These are phyloP conservation scores for Collybiopsis confluens DNA, from an alignment of 768 basidiomycete genomes.

Conservation along the genomic window DNA sequence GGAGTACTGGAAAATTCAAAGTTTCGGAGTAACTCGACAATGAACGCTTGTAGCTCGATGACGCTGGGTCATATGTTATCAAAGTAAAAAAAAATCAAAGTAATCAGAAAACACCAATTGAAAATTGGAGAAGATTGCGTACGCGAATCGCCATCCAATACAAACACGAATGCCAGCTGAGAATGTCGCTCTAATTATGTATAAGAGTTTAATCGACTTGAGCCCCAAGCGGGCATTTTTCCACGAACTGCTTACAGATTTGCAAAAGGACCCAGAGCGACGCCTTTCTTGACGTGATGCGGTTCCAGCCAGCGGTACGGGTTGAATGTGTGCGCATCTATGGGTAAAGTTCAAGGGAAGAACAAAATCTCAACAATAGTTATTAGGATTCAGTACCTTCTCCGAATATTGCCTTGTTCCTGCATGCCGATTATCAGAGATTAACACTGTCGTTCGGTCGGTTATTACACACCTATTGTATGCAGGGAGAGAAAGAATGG, in stretches of 20 bases:
- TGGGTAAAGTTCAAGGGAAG: not conserved
- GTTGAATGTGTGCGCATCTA: conserved; percentile 35
- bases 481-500: conserved; percentile 29
- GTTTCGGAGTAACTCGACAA: conserved; percentile 48
- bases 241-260: conserved; percentile 27
- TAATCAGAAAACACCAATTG: too few relatives aligned
- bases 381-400: too few relatives aligned
- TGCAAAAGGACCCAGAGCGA: conserved; percentile 24
- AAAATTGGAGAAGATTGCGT: conserved; percentile 2
- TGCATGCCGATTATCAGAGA: conserved; percentile 2
- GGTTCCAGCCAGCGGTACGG: conserved; percentile 35
- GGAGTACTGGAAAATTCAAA: conserved; percentile 48
- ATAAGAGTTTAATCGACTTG: not conserved
- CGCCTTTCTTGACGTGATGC: conserved; percentile 19
- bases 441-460: conserved; percentile 26
- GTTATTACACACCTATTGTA: conserved; percentile 29
- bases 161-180: conserved; percentile 20
- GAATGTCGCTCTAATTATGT: conserved; percentile 20
- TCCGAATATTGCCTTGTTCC: conserved; percentile 34
- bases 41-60: conserved; percentile 53
- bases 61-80: conserved; percentile 21
- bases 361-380: not conserved
- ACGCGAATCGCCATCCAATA: conserved; percentile 27
- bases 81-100: too few relatives aligned
- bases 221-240: too few relatives aligned